A percentile compares a stretch with the other conserved stretches of the same genome.
These are phyloP conservation scores for Globisporangium cystogenes DNA, from an alignment of 352 stramenopile species.

Conservation along the genomic window DNA sequence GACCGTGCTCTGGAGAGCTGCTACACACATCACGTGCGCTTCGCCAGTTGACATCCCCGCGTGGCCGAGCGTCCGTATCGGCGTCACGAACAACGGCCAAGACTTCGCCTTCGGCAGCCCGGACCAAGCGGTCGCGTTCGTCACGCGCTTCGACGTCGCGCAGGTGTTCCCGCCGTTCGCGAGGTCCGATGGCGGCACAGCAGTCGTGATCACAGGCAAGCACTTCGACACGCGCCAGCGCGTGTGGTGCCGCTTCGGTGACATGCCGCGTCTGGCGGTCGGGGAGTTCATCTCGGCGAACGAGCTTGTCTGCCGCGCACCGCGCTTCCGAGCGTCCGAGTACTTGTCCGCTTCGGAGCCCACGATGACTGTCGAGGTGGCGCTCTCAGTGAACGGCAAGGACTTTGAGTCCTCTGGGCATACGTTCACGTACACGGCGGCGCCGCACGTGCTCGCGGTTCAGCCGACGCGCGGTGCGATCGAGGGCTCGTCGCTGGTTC, in stretches of 20 bases:
- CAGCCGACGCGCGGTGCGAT: conserved; percentile 41
- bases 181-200: conserved; percentile 40
- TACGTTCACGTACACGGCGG: conserved; percentile 42
- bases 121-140: conserved; percentile 17
- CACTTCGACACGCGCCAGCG: conserved; percentile 24
- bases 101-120: conserved; percentile 23
- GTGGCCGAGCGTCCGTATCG: conserved; percentile 18
- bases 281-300: conserved; percentile 20
- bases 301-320: conserved; percentile 34
- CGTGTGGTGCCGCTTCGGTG: conserved; percentile 70
- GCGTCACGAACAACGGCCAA: conserved; percentile 46
- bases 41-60: conserved; percentile 20
- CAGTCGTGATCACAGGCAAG: conserved; percentile 48
- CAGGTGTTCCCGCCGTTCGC: conserved; percentile 43
- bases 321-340: conserved; percentile 9
- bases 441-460: conserved; percentile 34
- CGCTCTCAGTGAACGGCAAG: conserved; percentile 65
- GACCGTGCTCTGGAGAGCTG: conserved; percentile 30
- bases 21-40: conserved; percentile 42
- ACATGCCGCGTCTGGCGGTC: conserved; percentile 15
- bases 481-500: conserved; percentile 52
- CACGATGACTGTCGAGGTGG: conserved; percentile 18
- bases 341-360: neutral
- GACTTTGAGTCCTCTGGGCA: conserved; percentile 52
- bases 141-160: conserved; percentile 32